Conservation (phyloP, 2,329 filamentous ascomycete genomes). For the Aspergillus amoenus region DNA sequence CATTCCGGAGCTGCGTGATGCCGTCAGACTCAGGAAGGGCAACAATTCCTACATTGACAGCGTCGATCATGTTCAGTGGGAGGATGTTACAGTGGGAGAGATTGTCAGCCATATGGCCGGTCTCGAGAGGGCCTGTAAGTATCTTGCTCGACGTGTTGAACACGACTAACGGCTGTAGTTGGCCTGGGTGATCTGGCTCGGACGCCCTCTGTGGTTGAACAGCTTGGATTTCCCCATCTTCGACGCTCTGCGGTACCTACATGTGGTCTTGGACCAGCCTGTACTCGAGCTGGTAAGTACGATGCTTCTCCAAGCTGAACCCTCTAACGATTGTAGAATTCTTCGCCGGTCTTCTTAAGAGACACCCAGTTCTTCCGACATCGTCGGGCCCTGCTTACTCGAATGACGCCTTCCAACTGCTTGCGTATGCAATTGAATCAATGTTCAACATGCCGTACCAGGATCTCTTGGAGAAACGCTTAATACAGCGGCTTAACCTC, state of each 20-base stretch:
- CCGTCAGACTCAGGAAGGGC: not conserved
- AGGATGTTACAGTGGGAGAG: slow-evolving; percentile 38
- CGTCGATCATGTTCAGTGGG: slow-evolving; percentile 30
- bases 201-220: not conserved
- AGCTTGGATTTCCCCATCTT: not conserved
- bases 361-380: slow-evolving; percentile 31
- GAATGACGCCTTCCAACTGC: slow-evolving; percentile 36
- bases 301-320: not conserved
- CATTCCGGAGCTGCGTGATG: slow-evolving; percentile 23
- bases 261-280: not conserved
- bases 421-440: slow-evolving; percentile 40
- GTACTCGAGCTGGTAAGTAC: not conserved
- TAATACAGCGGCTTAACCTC: slow-evolving; percentile 43
- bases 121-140: slow-evolving; percentile 38
- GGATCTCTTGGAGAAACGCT: slow-evolving; percentile 33
- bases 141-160: not conserved
- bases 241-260: not conserved
- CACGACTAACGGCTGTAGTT: not conserved
- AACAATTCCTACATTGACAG: not conserved
- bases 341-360: slow-evolving; percentile 31
- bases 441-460: slow-evolving; percentile 40
- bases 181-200: not conserved
- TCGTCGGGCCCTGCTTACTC: slow-evolving; percentile 37
- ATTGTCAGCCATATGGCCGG: slow-evolving; percentile 40
- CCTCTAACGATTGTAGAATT: slow-evolving; percentile 28